Base-by-base conservation (phyloP, 345 rosid species). In the Bretschneidera sinensis region DNA sequence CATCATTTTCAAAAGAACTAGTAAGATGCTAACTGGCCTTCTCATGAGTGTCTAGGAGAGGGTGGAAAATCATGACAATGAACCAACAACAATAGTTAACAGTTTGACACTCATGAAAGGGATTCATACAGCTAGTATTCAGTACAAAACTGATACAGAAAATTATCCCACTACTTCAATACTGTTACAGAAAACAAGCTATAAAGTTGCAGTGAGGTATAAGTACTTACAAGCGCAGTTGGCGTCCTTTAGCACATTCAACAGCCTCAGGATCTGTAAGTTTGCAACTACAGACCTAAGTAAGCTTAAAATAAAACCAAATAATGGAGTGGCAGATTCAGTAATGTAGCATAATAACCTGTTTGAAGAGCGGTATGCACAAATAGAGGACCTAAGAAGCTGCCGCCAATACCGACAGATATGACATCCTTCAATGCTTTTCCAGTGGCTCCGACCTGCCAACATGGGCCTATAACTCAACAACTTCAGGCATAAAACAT, bases 361-460 rank as follows among this genome's bases (percentile, higher is more conserved):
- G 99, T 88, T 74, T 88, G 99, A 51, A 90, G 87, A 74, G 96
- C 92, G 5, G 92, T 86, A 66, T 94, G 99, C 33, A 88, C 92
- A 78, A 94, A 94, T 47, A 94, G 82, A 75, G 97, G 97, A 65
- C 97, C 99, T 62, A 94, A 75, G 67, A 94, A 94, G 81, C 99
- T 90, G 63, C 97, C 99, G 63, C 99, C 99, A 73, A 94, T 94
- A 68, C 99, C 96, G 59, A 94, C 31, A 6, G 96, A 84, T 70
- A 94, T 49, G 48, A 94, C 97, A 84, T 94, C 84, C 71, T 81
- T 88, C 62, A 94, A 79, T 5, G 78, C 70, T 73, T 94, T 86
- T 45, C 99, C 97, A 2, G 99, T 94, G 60, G 97, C 91, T 65
- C 99, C 99, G 71, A 90, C 81, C 99, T 94, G 70, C 63, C 64